These are phyloP conservation scores for Paramarasmius palmivorus DNA, from an alignment of 1,284 basidiomycete species.

Conservation along the genomic window DNA sequence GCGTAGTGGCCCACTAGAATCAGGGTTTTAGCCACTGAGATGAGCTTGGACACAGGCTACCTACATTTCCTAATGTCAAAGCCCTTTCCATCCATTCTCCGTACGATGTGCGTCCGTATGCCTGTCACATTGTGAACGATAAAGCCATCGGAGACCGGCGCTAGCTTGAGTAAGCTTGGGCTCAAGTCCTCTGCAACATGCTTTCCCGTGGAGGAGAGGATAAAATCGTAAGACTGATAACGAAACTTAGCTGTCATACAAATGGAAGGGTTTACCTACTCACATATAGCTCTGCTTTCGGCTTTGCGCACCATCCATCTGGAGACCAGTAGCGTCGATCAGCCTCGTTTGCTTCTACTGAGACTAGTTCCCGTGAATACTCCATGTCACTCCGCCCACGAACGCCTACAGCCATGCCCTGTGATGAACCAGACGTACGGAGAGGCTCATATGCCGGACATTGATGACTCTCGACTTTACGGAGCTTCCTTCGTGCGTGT, in stretches of 20 bases:
- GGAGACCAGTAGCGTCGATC: conserved; percentile 63
- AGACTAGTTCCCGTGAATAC: conserved; percentile 72
- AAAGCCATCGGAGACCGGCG: conserved; percentile 66
- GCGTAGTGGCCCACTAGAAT: conserved; percentile 78
- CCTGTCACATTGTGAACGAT: conserved; percentile 77
- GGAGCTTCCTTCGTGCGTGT: conserved; percentile 56
- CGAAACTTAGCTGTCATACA: conserved; percentile 10
- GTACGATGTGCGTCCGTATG: conserved; percentile 74
- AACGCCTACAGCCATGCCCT: conserved; percentile 64
- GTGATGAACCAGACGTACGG: conserved; percentile 28
- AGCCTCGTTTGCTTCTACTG: conserved; percentile 43
- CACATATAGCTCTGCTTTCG: conserved; percentile 73
- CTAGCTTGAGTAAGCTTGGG: conserved; percentile 68
- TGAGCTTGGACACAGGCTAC: conserved; percentile 25
- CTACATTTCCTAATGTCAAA: conserved; percentile 83
- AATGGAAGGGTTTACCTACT: conserved; percentile 27
- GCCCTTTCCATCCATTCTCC: conserved; percentile 79
- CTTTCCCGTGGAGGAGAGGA: conserved; percentile 64
- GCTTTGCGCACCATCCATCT: conserved; percentile 73
- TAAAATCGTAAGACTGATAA: conserved; percentile 73
- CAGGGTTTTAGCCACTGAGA: neutral
- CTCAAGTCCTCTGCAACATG: conserved; percentile 65
- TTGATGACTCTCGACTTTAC: conserved; percentile 65
- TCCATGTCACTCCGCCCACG: conserved; percentile 74
- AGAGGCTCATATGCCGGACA: conserved; percentile 71